Evolutionary conservation across 2,329 filamentous ascomycete species (phyloP).

Genomic region (Fusarium kyushuense): DNA sequence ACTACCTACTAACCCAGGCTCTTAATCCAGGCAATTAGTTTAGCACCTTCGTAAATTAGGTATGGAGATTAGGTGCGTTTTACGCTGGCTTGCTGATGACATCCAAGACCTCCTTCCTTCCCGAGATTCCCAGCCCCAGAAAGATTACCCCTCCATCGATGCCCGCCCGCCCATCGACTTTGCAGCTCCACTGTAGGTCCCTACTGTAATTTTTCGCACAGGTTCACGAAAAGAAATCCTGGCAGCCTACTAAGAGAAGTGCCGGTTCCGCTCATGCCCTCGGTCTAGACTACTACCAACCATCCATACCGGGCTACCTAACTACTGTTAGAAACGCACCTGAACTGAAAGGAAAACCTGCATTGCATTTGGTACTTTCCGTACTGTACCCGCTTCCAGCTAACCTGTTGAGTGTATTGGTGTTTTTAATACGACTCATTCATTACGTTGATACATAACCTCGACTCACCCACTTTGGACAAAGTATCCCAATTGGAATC

Average conservation of each 20-base stretch:
- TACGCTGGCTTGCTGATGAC: constrained; percentile 21
- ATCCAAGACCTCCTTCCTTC: constrained; percentile 22
- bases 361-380: constrained; percentile 2
- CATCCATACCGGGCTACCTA: no score
- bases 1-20: neutral
- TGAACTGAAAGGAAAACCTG: neutral
- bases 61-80: constrained; percentile 6
- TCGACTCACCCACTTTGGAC: constrained; percentile 1
- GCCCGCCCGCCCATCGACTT: constrained; percentile 1
- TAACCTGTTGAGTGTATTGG: constrained; percentile 16
- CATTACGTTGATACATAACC: constrained; percentile 5
- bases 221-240: constrained; percentile 21
- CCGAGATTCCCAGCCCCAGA: constrained; percentile 11
- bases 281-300: constrained; percentile 9
- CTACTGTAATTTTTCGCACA: constrained; percentile 17
- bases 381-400: constrained; percentile 20
- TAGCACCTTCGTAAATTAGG: no score
- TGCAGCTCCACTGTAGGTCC: constrained; percentile 4
- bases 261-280: constrained; percentile 27
- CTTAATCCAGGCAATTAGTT: neutral
- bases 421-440: constrained; percentile 22
- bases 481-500: neutral
- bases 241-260: constrained; percentile 19
- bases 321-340: neutral
- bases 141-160: constrained; percentile 31